phyloP scores from a whole-genome alignment of 805 yeast genomes.

The Ogataea trehalophila region DNA sequence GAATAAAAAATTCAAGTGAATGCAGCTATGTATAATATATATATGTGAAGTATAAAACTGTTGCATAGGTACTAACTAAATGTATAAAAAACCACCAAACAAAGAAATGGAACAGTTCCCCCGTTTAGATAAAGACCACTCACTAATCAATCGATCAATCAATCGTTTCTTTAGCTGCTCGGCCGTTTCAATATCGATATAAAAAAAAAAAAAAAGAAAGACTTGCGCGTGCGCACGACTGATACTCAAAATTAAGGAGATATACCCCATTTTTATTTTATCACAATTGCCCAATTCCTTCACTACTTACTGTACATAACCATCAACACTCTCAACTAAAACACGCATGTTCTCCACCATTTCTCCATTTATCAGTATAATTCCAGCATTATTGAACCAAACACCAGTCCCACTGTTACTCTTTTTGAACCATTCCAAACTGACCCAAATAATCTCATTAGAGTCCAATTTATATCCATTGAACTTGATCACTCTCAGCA shows the following conservation, averaged over 20 bases:
- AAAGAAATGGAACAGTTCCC: too few species aligned
- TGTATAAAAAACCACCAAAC: too few species aligned
- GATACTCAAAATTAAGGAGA: too few species aligned
- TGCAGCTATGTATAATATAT: too few species aligned
- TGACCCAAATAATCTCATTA: slow-evolving; percentile 22
- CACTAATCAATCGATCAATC: not conserved
- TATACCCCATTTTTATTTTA: not conserved
- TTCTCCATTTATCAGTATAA: slow-evolving; percentile 13
- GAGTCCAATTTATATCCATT: slow-evolving; percentile 18
- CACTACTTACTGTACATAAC: not conserved
- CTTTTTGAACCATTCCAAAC: slow-evolving; percentile 7
- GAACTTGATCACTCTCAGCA: slow-evolving; percentile 21
- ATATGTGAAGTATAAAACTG: too few species aligned
- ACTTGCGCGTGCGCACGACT: too few species aligned
- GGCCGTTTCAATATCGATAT: too few species aligned
- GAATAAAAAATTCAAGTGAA: too few species aligned
- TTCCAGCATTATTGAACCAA: slow-evolving; percentile 11
- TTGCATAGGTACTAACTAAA: too few species aligned
- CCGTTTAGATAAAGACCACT: too few species aligned
- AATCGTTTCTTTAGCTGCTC: too few species aligned
- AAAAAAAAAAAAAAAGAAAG: too few species aligned
- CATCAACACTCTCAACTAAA: not conserved
- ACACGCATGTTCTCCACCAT: slow-evolving; percentile 22
- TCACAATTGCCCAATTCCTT: not conserved
- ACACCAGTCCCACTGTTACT: slow-evolving; percentile 1